Evolutionary conservation across 164 flowering plant species (phyloP).

Genomic region (Liriodendron chinense): DNA sequence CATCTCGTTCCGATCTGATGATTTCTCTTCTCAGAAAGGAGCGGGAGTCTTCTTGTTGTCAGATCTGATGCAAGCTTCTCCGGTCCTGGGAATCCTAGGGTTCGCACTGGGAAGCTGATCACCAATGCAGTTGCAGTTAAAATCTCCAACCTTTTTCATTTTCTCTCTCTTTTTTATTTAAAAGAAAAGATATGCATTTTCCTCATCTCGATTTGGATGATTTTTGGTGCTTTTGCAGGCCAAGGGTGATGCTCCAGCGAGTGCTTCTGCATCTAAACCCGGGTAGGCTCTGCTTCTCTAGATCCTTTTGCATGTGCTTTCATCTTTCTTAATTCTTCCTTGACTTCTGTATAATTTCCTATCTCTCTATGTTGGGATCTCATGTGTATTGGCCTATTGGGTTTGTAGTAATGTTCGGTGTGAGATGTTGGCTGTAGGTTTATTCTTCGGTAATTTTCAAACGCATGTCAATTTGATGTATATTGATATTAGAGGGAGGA

Average conservation of each 20-base stretch:
- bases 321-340: conserved; percentile 8
- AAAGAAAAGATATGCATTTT: neutral
- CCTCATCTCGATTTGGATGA: neutral
- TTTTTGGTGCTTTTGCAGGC: conserved; percentile 24
- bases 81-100: conserved; percentile 10
- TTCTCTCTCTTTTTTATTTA: neutral
- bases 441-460: too few relatives aligned
- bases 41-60: conserved; percentile 26
- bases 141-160: neutral
- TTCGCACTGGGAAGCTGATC: conserved; percentile 26
- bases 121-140: conserved; percentile 63
- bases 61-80: conserved; percentile 39
- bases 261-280: conserved; percentile 40
- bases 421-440: too few relatives aligned
- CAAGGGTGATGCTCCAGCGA: conserved; percentile 31
- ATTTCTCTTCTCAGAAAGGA: conserved; percentile 35
- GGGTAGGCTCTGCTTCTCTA: conserved; percentile 35
- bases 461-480: too few relatives aligned
- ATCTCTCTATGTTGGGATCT: too few relatives aligned
- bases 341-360: neutral
- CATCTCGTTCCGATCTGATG: neutral
- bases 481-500: too few relatives aligned
- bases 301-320: neutral
- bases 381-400: too few relatives aligned
- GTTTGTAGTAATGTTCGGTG: too few relatives aligned